Conservation (phyloP, 2,329 filamentous ascomycete species). For the Reticulascus tulasneorum region DNA sequence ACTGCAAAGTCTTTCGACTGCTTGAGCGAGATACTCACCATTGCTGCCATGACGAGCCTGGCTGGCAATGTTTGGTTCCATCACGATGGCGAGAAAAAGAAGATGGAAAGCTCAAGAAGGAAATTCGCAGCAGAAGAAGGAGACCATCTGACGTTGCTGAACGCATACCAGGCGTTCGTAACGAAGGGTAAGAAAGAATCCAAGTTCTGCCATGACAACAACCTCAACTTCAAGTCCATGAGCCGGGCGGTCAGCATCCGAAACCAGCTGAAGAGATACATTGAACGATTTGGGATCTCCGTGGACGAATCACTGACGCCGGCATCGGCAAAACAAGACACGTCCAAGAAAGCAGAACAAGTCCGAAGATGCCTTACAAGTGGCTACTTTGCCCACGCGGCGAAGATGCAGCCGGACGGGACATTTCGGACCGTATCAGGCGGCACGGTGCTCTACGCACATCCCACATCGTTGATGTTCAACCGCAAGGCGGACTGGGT, state of each 20-base stretch:
- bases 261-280: conserved; percentile 77
- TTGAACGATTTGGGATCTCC: conserved; percentile 77
- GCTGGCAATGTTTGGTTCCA: conserved; percentile 81
- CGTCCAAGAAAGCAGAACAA: conserved; percentile 54
- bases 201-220: conserved; percentile 82
- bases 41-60: conserved; percentile 89
- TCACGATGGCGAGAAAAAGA: conserved; percentile 72
- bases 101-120: conserved; percentile 67
- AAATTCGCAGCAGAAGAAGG: conserved; percentile 91
- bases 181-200: conserved; percentile 78
- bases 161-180: conserved; percentile 88
- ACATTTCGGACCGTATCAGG: conserved; percentile 84
- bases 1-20: conserved; percentile 72
- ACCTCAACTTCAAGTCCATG: conserved; percentile 83
- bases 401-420: conserved; percentile 90
- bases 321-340: conserved; percentile 17
- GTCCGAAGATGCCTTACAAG: conserved; percentile 82
- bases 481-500: conserved; percentile 97
- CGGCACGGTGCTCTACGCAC: conserved; percentile 73
- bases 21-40: conserved; percentile 80
- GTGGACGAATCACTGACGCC: conserved; percentile 58
- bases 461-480: conserved; percentile 92
- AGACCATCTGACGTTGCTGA: conserved; percentile 87
- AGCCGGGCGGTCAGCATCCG: conserved; percentile 79
- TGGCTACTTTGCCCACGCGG: conserved; percentile 90